Percentiles rank a stretch among this genome's conserved stretches.
Evolutionary conservation across 192 early-diverging fungal genomes (phyloP).

Genomic region (Coemansia sp.): DNA sequence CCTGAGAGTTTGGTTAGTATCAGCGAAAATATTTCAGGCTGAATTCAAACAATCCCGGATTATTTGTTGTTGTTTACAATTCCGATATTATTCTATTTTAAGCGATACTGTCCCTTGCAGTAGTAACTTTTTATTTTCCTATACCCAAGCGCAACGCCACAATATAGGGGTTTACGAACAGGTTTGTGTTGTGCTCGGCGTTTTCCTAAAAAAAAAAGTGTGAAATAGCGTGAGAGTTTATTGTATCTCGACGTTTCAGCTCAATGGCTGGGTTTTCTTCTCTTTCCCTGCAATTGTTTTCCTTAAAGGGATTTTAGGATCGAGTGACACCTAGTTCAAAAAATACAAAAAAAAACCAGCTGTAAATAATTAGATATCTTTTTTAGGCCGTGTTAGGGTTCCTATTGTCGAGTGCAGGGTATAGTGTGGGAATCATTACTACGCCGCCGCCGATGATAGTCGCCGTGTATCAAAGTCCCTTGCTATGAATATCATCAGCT

Average conservation of each 20-base stretch:
- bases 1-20: background rate
- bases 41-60: constrained; percentile 1
- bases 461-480: background rate
- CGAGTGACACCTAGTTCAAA: no score
- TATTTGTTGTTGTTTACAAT: background rate
- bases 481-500: background rate
- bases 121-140: background rate
- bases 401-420: background rate
- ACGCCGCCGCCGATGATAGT: background rate
- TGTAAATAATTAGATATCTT: background rate
- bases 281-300: background rate
- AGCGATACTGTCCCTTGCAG: background rate
- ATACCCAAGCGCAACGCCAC: background rate
- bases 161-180: background rate
- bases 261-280: background rate
- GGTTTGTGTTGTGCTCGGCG: background rate
- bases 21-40: constrained; percentile 4
- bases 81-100: constrained; percentile 2
- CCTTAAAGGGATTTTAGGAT: no score
- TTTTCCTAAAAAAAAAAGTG: background rate
- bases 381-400: background rate
- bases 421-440: background rate
- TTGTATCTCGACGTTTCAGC: background rate
- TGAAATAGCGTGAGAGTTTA: background rate
- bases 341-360: background rate